phyloP scores from a whole-genome alignment of 108 stramenopile species.

The Seminavis robusta region DNA sequence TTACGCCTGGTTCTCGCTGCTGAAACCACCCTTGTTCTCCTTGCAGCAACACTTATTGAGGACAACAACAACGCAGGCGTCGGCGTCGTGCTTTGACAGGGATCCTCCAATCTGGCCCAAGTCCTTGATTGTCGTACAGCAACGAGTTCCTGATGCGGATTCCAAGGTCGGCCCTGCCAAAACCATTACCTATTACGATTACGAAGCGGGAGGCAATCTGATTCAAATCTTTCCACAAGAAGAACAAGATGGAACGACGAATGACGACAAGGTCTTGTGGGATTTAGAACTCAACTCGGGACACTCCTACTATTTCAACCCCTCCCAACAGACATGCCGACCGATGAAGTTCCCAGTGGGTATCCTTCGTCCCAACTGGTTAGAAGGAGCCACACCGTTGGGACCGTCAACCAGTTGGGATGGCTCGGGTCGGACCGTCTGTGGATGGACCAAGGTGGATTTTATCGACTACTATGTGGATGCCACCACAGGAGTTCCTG shows the following conservation, averaged over 20 bases:
- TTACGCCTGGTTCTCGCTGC: too few relatives aligned
- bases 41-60: too few relatives aligned
- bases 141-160: background rate
- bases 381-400: background rate
- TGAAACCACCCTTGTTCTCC: too few relatives aligned
- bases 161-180: background rate
- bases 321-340: background rate
- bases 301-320: conserved; percentile 7
- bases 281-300: conserved; percentile 1
- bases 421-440: background rate
- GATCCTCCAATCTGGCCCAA: background rate
- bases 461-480: conserved; percentile 19
- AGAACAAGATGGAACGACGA: background rate
- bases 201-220: background rate
- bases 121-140: background rate
- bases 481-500: background rate
- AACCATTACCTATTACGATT: conserved; percentile 11
- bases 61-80: background rate
- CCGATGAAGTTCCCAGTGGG: conserved; percentile 1
- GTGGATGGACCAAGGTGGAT: conserved; percentile 10
- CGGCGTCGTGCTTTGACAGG: background rate
- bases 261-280: too few relatives aligned
- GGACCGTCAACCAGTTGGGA: background rate
- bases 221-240: background rate
- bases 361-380: conserved; percentile 10